Percentiles rank a stretch among this genome's conserved stretches.
These are phyloP conservation scores for Hypoxylon sp. DNA, from an alignment of 2,329 filamentous ascomycete genomes.

Conservation along the genomic window DNA sequence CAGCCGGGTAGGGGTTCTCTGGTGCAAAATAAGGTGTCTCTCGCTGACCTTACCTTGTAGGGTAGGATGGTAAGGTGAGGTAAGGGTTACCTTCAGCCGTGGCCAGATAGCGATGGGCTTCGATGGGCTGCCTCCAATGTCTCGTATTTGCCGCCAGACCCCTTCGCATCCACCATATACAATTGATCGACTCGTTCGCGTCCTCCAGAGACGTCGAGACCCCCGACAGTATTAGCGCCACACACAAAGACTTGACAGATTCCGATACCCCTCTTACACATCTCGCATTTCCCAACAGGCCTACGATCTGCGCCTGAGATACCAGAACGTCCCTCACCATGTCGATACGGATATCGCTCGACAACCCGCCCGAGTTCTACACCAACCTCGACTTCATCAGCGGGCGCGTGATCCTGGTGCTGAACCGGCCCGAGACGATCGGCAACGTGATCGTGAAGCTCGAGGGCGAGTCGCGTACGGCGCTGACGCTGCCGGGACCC, in stretches of 20 bases:
- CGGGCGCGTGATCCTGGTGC: constrained; percentile 64
- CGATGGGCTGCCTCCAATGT: not conserved
- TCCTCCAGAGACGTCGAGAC: constrained; percentile 12
- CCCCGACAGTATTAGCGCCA: not conserved
- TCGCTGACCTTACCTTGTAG: not conserved
- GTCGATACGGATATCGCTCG: constrained; percentile 72
- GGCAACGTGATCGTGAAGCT: constrained; percentile 82
- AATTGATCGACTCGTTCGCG: constrained; percentile 8
- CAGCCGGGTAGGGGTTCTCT: not conserved
- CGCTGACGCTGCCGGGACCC: constrained; percentile 60
- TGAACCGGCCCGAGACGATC: constrained; percentile 73
- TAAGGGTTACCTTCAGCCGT: no score
- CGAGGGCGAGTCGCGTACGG: constrained; percentile 78
- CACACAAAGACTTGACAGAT: not conserved
- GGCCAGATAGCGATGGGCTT: constrained; percentile 13
- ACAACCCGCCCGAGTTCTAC: constrained; percentile 73
- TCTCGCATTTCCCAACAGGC: not conserved
- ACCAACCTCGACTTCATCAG: constrained; percentile 80
- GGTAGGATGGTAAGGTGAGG: no score
- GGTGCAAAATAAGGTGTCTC: not conserved
- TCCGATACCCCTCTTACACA: not conserved
- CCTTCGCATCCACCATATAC: constrained; percentile 16
- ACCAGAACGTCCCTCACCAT: constrained; percentile 50
- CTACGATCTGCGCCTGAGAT: not conserved
- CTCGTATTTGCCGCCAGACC: constrained; percentile 17